phyloP scores from a whole-genome alignment of 2,329 filamentous ascomycete species.

The Fusarium phyllophilum region DNA sequence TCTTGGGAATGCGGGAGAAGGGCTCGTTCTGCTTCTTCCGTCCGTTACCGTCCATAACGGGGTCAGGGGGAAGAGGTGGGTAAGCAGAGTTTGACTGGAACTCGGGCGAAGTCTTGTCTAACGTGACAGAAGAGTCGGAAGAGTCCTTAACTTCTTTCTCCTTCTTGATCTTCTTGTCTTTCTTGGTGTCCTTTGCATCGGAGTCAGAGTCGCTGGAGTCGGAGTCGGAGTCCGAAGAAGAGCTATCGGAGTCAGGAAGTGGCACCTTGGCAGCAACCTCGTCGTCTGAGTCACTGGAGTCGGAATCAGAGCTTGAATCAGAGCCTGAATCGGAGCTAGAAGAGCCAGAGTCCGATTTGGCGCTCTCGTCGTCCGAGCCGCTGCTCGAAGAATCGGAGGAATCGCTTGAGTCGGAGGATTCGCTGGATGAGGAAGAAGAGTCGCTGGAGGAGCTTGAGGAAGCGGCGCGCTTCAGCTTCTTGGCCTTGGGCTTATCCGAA shows the following conservation, averaged over 20 bases:
- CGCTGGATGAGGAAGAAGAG: slow-evolving; percentile 31
- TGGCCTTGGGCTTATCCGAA: slow-evolving; percentile 58
- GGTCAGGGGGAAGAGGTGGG: slow-evolving; percentile 65
- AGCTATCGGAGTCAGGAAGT: slow-evolving; percentile 55
- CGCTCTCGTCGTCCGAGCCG: slow-evolving; percentile 49
- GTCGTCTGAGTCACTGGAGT: slow-evolving; percentile 48
- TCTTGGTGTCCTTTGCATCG: slow-evolving; percentile 42
- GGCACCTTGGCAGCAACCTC: slow-evolving; percentile 54
- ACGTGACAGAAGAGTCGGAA: slow-evolving; percentile 61
- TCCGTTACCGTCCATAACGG: slow-evolving; percentile 43
- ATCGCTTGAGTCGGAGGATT: slow-evolving; percentile 38
- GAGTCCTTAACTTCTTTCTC: slow-evolving; percentile 43
- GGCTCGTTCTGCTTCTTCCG: slow-evolving; percentile 70
- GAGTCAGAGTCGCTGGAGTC: slow-evolving; percentile 49
- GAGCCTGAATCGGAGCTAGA: slow-evolving; percentile 45
- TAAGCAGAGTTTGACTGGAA: slow-evolving; percentile 48
- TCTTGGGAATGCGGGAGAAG: slow-evolving; percentile 80
- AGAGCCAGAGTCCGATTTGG: slow-evolving; percentile 50
- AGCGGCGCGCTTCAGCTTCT: slow-evolving; percentile 59
- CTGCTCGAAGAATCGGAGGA: slow-evolving; percentile 45
- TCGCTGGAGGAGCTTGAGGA: slow-evolving; percentile 28
- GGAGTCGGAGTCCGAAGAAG: slow-evolving; percentile 47
- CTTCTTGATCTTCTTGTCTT: slow-evolving; percentile 36
- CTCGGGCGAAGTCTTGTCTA: slow-evolving; percentile 60
- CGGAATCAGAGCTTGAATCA: slow-evolving; percentile 48